Evolutionary conservation across 192 early-diverging fungal genomes (phyloP), one percentile per base, ranked within the genome.

Genomic region (Geranomyces variabilis): DNA sequence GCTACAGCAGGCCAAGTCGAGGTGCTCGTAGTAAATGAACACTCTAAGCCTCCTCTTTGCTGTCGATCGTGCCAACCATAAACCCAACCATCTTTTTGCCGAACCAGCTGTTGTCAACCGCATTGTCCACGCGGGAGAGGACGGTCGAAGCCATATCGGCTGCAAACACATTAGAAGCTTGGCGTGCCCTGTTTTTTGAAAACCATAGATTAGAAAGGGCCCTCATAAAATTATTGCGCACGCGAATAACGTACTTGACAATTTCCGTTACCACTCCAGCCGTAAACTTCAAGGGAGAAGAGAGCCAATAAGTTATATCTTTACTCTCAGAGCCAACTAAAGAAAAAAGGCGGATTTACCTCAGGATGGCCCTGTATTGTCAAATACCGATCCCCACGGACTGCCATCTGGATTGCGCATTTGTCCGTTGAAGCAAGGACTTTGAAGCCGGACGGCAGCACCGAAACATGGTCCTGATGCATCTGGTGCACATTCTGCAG

Each of bases 341-440:
- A n/a, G n/a, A n/a, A n/a, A n/a, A n/a, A n/a, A n/a, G n/a, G n/a
- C n/a, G n/a, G n/a, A n/a, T 10, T 80, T 44, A 86, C 90, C 71
- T 93, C 91, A 0, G 91, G 91, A 55, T 93, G 91, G 9, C 86
- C 90, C 66, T 93, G 91, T 15, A 91, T 43, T 0, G 89, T 84
- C 17, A 91, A 73, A 36, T 85, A 82, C 41, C 81, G 81, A 43
- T 77, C 47, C 17, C 86, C 85, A 33, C 84, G 75, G 5, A 87
- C 66, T 79, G 89, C 88, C 0, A 83, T 80, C 68, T 94, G 93
- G 17, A 87, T 74, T 0, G 81, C 81, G 41, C 86, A 89, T 4
- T 80, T 77, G 1, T 51, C 56, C 1, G 91, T 90, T 9, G 72
- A 73, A 0, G 84, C 83, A 22, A 90, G 60, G 31, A 83, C 78